phyloP scores from a whole-genome alignment of 306 rosid genomes.

The Sechiopsis laciniata region DNA sequence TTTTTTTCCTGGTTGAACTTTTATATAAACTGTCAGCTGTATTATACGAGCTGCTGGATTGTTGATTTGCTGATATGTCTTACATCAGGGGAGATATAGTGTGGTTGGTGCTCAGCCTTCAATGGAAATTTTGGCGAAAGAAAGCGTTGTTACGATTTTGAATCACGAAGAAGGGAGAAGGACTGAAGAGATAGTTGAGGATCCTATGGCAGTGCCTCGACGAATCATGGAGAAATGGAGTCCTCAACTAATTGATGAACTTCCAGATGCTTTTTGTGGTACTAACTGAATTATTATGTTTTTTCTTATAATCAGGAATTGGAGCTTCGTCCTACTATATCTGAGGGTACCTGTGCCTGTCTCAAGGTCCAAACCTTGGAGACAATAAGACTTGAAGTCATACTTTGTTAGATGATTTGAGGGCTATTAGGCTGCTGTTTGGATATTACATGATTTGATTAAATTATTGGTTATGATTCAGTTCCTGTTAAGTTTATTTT shows the following conservation, averaged over 20 bases:
- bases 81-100: slow-evolving; percentile 73
- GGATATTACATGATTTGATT: not conserved
- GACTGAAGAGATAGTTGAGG: slow-evolving; percentile 65
- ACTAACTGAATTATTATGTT: slow-evolving; percentile 20
- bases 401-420: not conserved
- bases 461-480: not conserved
- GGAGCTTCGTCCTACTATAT: no score
- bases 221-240: slow-evolving; percentile 72
- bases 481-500: not conserved
- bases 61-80: slow-evolving; percentile 18
- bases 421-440: not conserved
- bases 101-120: slow-evolving; percentile 87
- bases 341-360: no score
- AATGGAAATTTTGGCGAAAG: slow-evolving; percentile 87
- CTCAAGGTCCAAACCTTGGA: no score
- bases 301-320: no score
- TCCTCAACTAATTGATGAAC: slow-evolving; percentile 78
- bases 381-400: no score
- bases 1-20: not conserved
- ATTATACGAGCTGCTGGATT: not conserved
- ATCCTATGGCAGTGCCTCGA: slow-evolving; percentile 74
- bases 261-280: slow-evolving; percentile 97
- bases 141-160: slow-evolving; percentile 78
- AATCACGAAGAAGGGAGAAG: slow-evolving; percentile 63
- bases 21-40: not conserved